Conservation (phyloP, 2,329 filamentous ascomycete genomes). For the Penicillium janthinellum region DNA sequence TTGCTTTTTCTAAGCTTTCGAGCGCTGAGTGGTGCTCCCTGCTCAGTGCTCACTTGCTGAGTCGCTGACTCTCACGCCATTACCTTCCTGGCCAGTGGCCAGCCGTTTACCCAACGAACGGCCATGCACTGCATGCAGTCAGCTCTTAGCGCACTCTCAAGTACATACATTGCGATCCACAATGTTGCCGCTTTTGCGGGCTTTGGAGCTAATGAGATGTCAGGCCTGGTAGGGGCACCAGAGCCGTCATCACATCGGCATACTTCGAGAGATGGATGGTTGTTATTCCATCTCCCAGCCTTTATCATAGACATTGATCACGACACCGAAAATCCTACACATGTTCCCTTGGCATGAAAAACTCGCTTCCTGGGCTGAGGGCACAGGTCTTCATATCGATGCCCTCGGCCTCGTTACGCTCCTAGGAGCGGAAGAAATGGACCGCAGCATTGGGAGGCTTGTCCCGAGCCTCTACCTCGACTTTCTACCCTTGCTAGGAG, state of each 20-base stretch:
- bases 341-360: conserved; percentile 14
- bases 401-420: conserved; percentile 16
- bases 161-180: not conserved
- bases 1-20: not conserved
- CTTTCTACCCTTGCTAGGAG: conserved; percentile 1
- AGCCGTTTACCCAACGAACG: not conserved
- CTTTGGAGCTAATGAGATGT: no score
- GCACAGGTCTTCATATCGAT: conserved; percentile 12
- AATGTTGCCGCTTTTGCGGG: no score
- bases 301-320: not conserved
- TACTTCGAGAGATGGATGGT: no score
- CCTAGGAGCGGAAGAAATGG: conserved; percentile 16
- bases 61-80: not conserved
- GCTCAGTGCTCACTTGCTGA: not conserved
- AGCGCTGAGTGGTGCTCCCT: no score
- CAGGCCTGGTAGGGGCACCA: no score
- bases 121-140: not conserved
- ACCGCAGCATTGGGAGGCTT: conserved; percentile 12
- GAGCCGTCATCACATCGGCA: no score
- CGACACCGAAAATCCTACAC: no score
- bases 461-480: conserved; percentile 14
- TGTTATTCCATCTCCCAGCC: no score
- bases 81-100: not conserved
- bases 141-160: not conserved
- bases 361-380: conserved; percentile 9